phyloP scores from a whole-genome alignment of 73 alveolate species.

The Paramecium pentaurelia region DNA sequence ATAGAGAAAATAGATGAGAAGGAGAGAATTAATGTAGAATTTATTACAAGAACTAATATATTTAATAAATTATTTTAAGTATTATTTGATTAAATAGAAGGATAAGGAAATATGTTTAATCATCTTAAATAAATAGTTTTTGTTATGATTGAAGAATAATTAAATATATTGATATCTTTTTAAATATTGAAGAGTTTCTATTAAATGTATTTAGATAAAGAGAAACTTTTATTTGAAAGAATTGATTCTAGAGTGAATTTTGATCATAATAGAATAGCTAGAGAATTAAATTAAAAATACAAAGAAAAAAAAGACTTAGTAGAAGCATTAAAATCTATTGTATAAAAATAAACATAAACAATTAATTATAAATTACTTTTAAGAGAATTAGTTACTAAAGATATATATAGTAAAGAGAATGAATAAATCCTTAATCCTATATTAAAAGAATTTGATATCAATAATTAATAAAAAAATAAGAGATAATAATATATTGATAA shows the following conservation, averaged over 20 bases:
- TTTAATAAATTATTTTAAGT: not conserved
- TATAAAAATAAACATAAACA: not conserved
- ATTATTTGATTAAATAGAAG: not conserved
- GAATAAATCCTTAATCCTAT: not conserved
- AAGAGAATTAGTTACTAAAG: not conserved
- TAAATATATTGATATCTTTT: not conserved
- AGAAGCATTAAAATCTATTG: not conserved
- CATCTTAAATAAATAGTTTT: not conserved
- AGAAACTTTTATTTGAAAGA: not conserved
- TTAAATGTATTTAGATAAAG: not conserved
- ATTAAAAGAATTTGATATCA: not conserved
- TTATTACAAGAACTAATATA: not conserved
- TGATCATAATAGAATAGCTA: not conserved
- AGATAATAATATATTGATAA: not conserved
- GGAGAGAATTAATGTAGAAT: not conserved
- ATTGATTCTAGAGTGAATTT: not conserved
- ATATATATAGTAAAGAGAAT: not conserved
- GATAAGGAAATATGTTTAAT: not conserved
- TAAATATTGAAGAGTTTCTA: not conserved
- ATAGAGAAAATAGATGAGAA: not conserved
- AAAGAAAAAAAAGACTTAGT: not conserved
- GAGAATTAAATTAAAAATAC: not conserved
- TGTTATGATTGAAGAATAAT: not conserved
- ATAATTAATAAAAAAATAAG: not conserved
- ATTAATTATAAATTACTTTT: not conserved